Evolutionary conservation across 345 rosid genomes (phyloP).

Genomic region (Pugionium dolabratum): DNA sequence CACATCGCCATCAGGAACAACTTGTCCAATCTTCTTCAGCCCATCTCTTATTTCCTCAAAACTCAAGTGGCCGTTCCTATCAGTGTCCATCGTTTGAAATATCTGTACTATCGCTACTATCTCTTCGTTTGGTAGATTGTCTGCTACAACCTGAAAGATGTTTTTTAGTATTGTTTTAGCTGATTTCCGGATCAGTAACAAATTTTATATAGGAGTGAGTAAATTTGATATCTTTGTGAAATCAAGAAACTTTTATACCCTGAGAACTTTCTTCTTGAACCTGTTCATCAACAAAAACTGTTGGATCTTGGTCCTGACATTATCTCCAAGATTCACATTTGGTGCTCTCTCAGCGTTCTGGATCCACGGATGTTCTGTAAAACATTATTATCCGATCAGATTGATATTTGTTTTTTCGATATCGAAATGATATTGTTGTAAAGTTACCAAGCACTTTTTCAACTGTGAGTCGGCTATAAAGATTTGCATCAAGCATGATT

Average conservation of each 20-base stretch:
- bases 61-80: conserved; percentile 67
- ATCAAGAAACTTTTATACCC: conserved; percentile 46
- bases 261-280: conserved; percentile 89
- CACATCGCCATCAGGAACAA: conserved; percentile 70
- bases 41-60: conserved; percentile 81
- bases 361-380: conserved; percentile 80
- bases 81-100: conserved; percentile 81
- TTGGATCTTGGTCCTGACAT: conserved; percentile 71
- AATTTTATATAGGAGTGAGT: not conserved
- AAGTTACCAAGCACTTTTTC: conserved; percentile 68
- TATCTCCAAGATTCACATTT: conserved; percentile 70
- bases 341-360: conserved; percentile 58
- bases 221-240: not conserved
- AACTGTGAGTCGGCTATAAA: conserved; percentile 55
- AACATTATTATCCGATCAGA: not conserved
- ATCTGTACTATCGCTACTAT: conserved; percentile 50
- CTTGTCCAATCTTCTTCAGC: conserved; percentile 56
- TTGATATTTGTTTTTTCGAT: not conserved
- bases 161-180: not conserved
- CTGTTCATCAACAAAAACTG: conserved; percentile 86
- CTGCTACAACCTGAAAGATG: conserved; percentile 67
- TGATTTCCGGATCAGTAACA: conserved; percentile 2
- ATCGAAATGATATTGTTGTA: not conserved
- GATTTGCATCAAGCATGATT: conserved; percentile 76
- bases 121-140: conserved; percentile 73